Evolutionary conservation across 2,329 filamentous ascomycete species (phyloP), one percentile per base, ranked within the genome.

Genomic region (Chrysoporthe puriensis): DNA sequence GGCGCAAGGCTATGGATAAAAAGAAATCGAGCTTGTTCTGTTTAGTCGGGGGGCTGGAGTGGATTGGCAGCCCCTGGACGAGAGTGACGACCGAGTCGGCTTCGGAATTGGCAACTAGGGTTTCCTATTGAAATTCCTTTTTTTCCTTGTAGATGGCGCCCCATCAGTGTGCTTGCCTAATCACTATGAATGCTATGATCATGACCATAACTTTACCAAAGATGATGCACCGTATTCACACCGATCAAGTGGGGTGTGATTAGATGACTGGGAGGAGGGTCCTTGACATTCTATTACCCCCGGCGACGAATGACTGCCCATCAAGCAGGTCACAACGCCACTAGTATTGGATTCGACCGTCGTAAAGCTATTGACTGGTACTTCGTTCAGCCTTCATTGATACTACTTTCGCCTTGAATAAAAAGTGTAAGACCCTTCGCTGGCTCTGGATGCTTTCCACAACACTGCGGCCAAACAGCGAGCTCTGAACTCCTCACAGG

Each of bases 151-250:
- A 6, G 36, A 50, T 62, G 16, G 32, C 8, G 40, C 18, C 8
- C 21, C 43, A 46, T 36, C 32, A 50, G 59, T 50, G 52, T 40
- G 44, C 32, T 62, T 62, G 59, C 14, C 18, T 50, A 50, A 62
- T 62, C 26, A 48, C 21, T 48, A 26, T n/a, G 44, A 62, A 62
- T 62, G 59, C 32, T 36, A 62, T 62, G 32, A 21, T 40, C 59
- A 50, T 62, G 44, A 42, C 16, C 13, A 14, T 44, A 32, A 32
- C 50, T 13, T 52, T 3, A 13, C 21, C 13, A 26, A 3, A 21
- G 48, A 13, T 52, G 18, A 52, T 26, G 46, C 18, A 13, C 14
- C 3, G n/a, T 52, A 3, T 52, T 26, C 21, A 48, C 13, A 21
- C 26, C 21, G 48, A 26, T 11, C 48, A 26, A 11, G n/a, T 4